Percentiles rank a stretch among this genome's conserved stretches.
These are phyloP conservation scores for Coprinopsis sp. DNA, from an alignment of 768 basidiomycete species.

Conservation along the genomic window DNA sequence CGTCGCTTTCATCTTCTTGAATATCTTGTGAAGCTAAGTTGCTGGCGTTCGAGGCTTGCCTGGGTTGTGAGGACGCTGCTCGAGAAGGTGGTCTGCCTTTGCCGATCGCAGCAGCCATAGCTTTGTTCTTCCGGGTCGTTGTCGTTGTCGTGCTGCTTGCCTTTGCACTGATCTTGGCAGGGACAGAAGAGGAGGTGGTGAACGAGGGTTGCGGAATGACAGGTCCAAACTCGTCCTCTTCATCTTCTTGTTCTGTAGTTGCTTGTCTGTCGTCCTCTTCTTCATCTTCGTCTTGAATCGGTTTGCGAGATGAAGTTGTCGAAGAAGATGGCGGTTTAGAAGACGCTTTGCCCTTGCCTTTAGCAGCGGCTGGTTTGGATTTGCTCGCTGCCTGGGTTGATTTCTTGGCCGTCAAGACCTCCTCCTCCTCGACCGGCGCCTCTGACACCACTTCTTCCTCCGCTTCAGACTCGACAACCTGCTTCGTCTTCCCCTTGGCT, in stretches of 20 bases:
- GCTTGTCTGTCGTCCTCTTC: not conserved
- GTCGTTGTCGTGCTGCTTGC: not conserved
- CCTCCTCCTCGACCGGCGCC: constrained; percentile 16
- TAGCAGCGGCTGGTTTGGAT: constrained; percentile 10
- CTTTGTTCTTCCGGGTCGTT: no score
- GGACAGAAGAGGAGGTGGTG: no score
- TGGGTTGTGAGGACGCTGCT: constrained; percentile 14
- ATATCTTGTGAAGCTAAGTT: no score
- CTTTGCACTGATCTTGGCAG: not conserved
- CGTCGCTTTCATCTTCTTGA: constrained; percentile 19
- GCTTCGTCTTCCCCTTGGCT: constrained; percentile 20
- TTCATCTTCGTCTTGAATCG: not conserved
- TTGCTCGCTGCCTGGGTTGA: constrained; percentile 12
- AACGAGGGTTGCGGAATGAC: constrained; percentile 3
- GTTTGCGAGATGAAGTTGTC: not conserved
- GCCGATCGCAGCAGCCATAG: constrained; percentile 1
- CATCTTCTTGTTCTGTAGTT: not conserved
- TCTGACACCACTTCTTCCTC: constrained; percentile 16
- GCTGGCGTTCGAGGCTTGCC: no score
- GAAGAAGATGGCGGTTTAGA: not conserved
- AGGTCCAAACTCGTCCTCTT: constrained; percentile 5
- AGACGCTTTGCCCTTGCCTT: not conserved
- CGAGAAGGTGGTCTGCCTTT: constrained; percentile 11
- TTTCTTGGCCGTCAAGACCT: constrained; percentile 7
- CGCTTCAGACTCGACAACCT: constrained; percentile 8